A percentile compares a stretch with the other conserved stretches of the same genome.
phyloP scores from a whole-genome alignment of 371 early-diverging fungal species.

The Smittium culicis region DNA sequence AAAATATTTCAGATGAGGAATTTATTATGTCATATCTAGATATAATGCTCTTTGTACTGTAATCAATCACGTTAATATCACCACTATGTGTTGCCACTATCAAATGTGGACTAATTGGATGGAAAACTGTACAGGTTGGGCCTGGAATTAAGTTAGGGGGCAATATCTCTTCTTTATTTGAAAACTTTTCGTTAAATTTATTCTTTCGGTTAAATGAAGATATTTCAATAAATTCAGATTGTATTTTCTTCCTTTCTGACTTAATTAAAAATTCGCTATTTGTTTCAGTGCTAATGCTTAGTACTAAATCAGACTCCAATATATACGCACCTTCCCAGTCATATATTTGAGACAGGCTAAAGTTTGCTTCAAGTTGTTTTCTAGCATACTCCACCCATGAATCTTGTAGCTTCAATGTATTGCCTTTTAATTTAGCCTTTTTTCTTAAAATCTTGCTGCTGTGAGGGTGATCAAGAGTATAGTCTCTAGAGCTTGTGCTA shows the following conservation, averaged over 20 bases:
- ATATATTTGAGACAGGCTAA: slow-evolving; percentile 21
- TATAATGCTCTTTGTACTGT: slow-evolving; percentile 24
- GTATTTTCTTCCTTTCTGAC: slow-evolving; percentile 20
- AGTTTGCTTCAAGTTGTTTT: slow-evolving; percentile 19
- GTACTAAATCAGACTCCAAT: slow-evolving; percentile 22
- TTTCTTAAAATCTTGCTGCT: background rate
- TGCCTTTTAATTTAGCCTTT: background rate
- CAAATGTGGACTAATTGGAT: slow-evolving; percentile 24
- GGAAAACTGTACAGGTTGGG: slow-evolving; percentile 15
- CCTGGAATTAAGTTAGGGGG: slow-evolving; percentile 12
- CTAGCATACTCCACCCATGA: slow-evolving; percentile 28
- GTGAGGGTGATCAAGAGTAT: background rate
- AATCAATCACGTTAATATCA: slow-evolving; percentile 19
- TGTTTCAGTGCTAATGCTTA: slow-evolving; percentile 21
- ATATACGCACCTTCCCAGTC: slow-evolving; percentile 33
- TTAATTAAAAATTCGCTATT: slow-evolving; percentile 27
- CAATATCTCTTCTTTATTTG: slow-evolving; percentile 18
- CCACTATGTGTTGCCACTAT: slow-evolving; percentile 21
- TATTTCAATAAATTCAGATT: slow-evolving; percentile 20
- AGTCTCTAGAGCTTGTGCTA: background rate
- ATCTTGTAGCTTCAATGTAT: slow-evolving; percentile 10
- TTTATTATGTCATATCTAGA: slow-evolving; percentile 13
- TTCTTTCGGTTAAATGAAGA: slow-evolving; percentile 14
- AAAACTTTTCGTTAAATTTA: slow-evolving; percentile 13
- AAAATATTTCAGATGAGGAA: slow-evolving; percentile 1